These are phyloP conservation scores for Penicillium brasilianum DNA, from an alignment of 2,329 filamentous ascomycete genomes.

Conservation along the genomic window DNA sequence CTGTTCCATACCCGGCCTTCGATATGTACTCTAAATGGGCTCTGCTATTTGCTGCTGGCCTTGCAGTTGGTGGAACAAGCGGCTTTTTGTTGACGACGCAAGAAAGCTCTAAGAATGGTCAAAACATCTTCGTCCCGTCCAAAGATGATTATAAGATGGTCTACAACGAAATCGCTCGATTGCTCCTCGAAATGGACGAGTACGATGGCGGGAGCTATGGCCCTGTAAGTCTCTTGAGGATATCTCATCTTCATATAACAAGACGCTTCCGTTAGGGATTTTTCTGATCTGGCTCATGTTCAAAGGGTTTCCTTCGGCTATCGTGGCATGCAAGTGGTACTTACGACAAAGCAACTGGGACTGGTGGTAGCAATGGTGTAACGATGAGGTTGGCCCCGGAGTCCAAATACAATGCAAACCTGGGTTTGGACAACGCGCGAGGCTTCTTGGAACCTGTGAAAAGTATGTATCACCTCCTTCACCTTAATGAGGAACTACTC, in stretches of 20 bases:
- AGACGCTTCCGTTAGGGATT: too few relatives aligned
- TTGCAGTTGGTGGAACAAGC: too few relatives aligned
- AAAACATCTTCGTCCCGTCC: constrained; percentile 66
- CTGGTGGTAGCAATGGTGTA: constrained; percentile 92
- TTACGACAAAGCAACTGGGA: constrained; percentile 84
- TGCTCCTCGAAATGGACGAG: constrained; percentile 82
- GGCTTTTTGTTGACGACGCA: too few relatives aligned
- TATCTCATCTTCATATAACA: too few relatives aligned
- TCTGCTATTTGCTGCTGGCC: too few relatives aligned
- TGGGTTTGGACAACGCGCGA: constrained; percentile 81
- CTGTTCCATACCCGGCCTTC: too few relatives aligned
- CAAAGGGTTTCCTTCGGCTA: constrained; percentile 75
- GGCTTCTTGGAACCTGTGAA: constrained; percentile 94
- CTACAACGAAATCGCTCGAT: constrained; percentile 82
- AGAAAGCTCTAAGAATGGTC: too few relatives aligned
- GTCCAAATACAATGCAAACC: constrained; percentile 88
- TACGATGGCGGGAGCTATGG: constrained; percentile 97
- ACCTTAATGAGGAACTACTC: too few relatives aligned
- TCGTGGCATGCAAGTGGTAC: constrained; percentile 95
- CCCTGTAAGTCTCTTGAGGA: constrained; percentile 69
- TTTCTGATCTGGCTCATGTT: too few relatives aligned
- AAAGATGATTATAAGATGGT: constrained; percentile 93
- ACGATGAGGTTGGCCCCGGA: constrained; percentile 96
- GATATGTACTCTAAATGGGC: too few relatives aligned
- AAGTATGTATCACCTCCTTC: too few relatives aligned